A percentile compares a stretch with the other conserved stretches of the same genome.
These are phyloP conservation scores for Diaporthe ampelina DNA, from an alignment of 2,329 filamentous ascomycete genomes.

Conservation along the genomic window DNA sequence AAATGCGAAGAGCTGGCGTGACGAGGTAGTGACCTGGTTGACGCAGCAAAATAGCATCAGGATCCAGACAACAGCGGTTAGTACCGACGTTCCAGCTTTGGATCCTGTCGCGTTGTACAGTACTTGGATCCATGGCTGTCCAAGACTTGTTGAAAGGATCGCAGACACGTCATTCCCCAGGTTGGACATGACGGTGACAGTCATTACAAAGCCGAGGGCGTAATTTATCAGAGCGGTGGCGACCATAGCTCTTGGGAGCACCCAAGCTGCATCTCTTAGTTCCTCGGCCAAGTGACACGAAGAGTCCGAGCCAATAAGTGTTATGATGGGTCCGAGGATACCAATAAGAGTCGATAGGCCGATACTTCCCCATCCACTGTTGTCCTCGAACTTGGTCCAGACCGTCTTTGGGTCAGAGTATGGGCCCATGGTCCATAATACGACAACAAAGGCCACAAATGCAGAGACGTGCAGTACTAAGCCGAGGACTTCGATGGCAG, in stretches of 20 bases:
- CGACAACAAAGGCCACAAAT: conserved; percentile 11
- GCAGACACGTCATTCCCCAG: not conserved
- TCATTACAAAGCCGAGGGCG: conserved; percentile 12
- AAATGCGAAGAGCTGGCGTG: conserved; percentile 26
- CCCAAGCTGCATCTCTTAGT: conserved; percentile 23
- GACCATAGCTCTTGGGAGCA: conserved; percentile 4
- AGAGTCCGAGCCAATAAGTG: conserved; percentile 9
- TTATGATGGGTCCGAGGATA: conserved; percentile 14
- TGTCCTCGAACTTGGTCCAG: conserved; percentile 8
- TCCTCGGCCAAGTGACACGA: conserved; percentile 19
- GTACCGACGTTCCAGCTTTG: not conserved
- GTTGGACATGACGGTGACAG: conserved; percentile 15
- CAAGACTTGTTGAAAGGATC: not conserved
- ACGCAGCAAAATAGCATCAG: not conserved
- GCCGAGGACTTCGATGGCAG: not conserved
- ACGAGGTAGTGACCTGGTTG: conserved; percentile 11
- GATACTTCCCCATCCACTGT: not conserved
- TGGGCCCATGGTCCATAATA: not conserved
- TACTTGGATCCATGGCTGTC: conserved; percentile 12
- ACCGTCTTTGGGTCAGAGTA: conserved; percentile 7
- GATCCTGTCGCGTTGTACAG: conserved; percentile 15
- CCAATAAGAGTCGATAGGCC: conserved; percentile 18
- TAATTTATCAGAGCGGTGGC: conserved; percentile 1
- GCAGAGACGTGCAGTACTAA: not conserved
- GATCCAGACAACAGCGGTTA: not conserved